Evolutionary conservation across 768 basidiomycete genomes (phyloP), one percentile per base, ranked within the genome.

Genomic region (Russula emetica): DNA sequence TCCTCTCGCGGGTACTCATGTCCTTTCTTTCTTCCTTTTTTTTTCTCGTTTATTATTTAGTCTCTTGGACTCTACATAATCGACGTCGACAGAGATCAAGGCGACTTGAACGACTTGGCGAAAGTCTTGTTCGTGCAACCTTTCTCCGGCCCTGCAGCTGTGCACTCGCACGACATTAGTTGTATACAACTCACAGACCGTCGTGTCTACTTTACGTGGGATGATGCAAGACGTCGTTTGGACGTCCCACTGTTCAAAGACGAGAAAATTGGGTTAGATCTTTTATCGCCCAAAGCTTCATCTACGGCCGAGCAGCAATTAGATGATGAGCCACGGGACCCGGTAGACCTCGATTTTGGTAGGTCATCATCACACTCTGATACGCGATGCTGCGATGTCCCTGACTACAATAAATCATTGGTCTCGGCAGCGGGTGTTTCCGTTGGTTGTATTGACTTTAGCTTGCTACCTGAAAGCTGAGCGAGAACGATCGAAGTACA

Each of bases 171-270:
- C n/a, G 50, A 13, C 7, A 50, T 69, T 42, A 67, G 44, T 36
- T 69, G 68, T 44, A 45, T 67, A 53, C 68, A 69, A 36, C 54
- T 69, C 6, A 67, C 66, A 0, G 66, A 67, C 57, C 66, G 68
- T 26, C 66, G 62, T 24, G 13, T 69, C 7, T 64, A 67, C 55
- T 69, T 69, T 54, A 64, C 62, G 42, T 69, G 66, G 67, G 60
- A 67, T 2, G 45, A 61, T 16, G 5, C 45, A 16, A 51, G 32
- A 20, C 67, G 64, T 24, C 57, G 53, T 40, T 16, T 2, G 36
- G 52, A 56, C 45, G 5, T 68, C 42, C 32, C 30, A 6, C 44
- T 66, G 18, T 66, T 47, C 24, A 22, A 50, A 22, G 66, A 61
- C 3, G 45, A 30, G 26, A 52, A 47, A 55, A 26, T n/a, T 22